Evolutionary conservation across 345 rosid species (phyloP), one percentile per base, ranked within the genome.

Genomic region (Citrus glauca): DNA sequence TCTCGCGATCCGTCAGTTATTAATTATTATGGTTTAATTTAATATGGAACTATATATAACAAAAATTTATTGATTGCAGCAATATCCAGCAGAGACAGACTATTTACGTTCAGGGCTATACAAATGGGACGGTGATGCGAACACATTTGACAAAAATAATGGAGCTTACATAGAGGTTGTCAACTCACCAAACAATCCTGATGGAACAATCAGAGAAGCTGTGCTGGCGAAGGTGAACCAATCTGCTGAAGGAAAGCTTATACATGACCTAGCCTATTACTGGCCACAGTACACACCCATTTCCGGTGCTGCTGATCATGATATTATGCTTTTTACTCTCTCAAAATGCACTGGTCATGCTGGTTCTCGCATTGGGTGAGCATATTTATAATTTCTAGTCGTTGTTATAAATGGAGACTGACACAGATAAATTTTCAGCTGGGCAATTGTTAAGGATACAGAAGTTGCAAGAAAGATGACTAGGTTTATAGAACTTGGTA

Each of bases 321-420:
- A 91, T 76, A 84, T 91, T 40, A 93, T 93, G 98, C 88, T 95
- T 17, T 95, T 95, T 76, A 95, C 99, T 66, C 82, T 95, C 82
- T 93, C 99, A 81, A 95, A 95, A 80, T 75, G 90, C 92, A 90
- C 95, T 0, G 99, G 99, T 22, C 98, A 95, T 75, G 99, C 98
- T 20, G 98, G 99, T 60, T 85, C 99, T 45, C 90, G 99, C 48
- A 91, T 95, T 42, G 99, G 99, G 98, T 95, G 48, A 80, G 84
- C 42, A 66, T 16, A 55, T 73, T n/a, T 32, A 19, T 30, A 70
- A 5, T 48, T 7, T 70, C 28, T 19, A 19, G 50, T 48, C 14
- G 20, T 25, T 69, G 24, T n/a, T 69, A 17, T 16, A 13, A 45
- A 25, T 27, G 10, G 42, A 53, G 1, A 61, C 40, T 30, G 48